phyloP scores from a whole-genome alignment of 345 rosid species.

The Moricandia arvensis region DNA sequence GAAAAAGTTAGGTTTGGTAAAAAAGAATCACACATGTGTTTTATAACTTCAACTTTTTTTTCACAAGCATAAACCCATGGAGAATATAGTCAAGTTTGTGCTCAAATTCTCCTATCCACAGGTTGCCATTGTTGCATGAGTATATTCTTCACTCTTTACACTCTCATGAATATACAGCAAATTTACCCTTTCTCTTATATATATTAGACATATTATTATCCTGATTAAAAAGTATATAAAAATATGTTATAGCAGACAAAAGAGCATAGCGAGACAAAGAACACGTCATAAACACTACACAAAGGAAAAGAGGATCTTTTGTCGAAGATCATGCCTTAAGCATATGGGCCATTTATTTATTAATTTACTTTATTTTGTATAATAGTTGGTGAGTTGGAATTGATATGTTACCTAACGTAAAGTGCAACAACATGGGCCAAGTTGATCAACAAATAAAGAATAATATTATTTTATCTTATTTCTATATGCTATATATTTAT shows the following conservation, averaged over 20 bases:
- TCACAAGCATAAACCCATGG: too few relatives aligned
- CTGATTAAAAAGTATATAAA: too few relatives aligned
- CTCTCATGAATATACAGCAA: too few relatives aligned
- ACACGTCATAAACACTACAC: conserved; percentile 34
- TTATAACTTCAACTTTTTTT: too few relatives aligned
- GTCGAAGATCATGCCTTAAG: conserved; percentile 33
- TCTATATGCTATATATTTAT: background rate
- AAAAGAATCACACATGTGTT: too few relatives aligned
- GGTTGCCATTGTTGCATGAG: too few relatives aligned
- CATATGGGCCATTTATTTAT: conserved; percentile 27
- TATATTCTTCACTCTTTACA: too few relatives aligned
- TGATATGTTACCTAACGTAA: conserved; percentile 39
- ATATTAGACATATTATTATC: too few relatives aligned
- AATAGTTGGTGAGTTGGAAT: conserved; percentile 41
- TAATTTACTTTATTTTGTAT: conserved; percentile 9
- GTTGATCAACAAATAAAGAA: conserved; percentile 11
- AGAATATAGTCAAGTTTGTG: too few relatives aligned
- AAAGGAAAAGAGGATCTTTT: conserved; percentile 27
- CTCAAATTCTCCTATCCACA: too few relatives aligned
- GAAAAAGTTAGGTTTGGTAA: too few relatives aligned
- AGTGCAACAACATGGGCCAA: conserved; percentile 42
- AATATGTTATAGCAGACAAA: background rate
- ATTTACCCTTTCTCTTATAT: too few relatives aligned
- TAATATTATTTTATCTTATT: background rate
- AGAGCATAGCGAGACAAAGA: conserved; percentile 17